These are phyloP conservation scores for Gigaspora rosea DNA, from an alignment of 192 early-diverging fungal species.

Conservation along the genomic window DNA sequence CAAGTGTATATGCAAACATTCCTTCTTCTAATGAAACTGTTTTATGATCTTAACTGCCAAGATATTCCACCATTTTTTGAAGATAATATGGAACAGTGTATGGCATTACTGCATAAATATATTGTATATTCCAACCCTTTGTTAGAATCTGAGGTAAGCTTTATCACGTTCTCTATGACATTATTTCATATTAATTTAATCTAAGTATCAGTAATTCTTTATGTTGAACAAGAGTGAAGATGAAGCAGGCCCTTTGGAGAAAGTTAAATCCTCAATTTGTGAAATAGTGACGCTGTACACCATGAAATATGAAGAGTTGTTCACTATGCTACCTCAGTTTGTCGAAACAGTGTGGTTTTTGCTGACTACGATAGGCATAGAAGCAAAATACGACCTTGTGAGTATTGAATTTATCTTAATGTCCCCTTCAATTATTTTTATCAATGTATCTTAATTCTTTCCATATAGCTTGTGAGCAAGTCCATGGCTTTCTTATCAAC, in stretches of 20 bases:
- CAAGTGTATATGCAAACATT: constrained; percentile 74
- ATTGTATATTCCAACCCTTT: constrained; percentile 77
- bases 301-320: constrained; percentile 89
- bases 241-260: constrained; percentile 79
- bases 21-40: constrained; percentile 83
- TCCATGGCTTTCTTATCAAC: constrained; percentile 89
- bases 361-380: constrained; percentile 69
- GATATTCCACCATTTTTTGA: constrained; percentile 98
- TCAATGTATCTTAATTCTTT: not conserved
- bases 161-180: not conserved
- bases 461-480: constrained; percentile 75
- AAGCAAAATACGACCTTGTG: constrained; percentile 82
- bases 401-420: not conserved
- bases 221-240: constrained; percentile 69
- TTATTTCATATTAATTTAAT: constrained; percentile 5
- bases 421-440: not conserved
- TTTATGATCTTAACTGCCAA: constrained; percentile 93
- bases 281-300: constrained; percentile 91
- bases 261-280: constrained; percentile 91
- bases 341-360: constrained; percentile 88
- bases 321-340: constrained; percentile 76
- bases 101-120: constrained; percentile 88
- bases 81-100: constrained; percentile 81
- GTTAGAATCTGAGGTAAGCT: constrained; percentile 60
- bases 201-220: not conserved